Percentiles rank a stretch among this genome's conserved stretches.
These are phyloP conservation scores for Trichoderma sp. DNA, from an alignment of 2,329 filamentous ascomycete species.

Conservation along the genomic window DNA sequence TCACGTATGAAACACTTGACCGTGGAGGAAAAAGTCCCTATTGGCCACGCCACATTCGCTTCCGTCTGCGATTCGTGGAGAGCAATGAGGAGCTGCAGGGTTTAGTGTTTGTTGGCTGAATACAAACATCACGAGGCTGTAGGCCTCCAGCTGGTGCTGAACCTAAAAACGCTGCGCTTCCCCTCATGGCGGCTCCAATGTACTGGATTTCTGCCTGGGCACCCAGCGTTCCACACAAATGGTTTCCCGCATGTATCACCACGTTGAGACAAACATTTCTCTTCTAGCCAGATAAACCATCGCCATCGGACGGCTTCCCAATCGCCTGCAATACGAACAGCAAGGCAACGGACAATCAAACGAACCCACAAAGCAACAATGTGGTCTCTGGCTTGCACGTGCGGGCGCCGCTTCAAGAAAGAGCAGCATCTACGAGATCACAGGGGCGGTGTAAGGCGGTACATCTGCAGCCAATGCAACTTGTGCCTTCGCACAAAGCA, in stretches of 20 bases:
- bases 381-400: neutral
- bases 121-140: neutral
- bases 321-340: neutral
- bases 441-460: neutral
- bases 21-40: neutral
- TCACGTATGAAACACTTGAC: neutral
- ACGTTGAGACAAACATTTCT: neutral
- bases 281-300: neutral
- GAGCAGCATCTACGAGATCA: neutral
- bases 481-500: neutral
- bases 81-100: neutral
- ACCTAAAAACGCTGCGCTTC: constrained; percentile 3
- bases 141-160: constrained; percentile 1
- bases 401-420: neutral
- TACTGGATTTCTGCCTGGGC: neutral
- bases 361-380: neutral
- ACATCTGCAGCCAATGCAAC: constrained; percentile 10
- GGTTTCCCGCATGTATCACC: neutral
- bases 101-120: neutral
- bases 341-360: neutral
- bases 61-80: neutral
- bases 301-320: neutral
- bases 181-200: neutral
- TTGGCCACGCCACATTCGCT: neutral
- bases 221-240: neutral